Conservation (phyloP, 371 early-diverging fungal species). For the Choanephora cucurbitarum region DNA sequence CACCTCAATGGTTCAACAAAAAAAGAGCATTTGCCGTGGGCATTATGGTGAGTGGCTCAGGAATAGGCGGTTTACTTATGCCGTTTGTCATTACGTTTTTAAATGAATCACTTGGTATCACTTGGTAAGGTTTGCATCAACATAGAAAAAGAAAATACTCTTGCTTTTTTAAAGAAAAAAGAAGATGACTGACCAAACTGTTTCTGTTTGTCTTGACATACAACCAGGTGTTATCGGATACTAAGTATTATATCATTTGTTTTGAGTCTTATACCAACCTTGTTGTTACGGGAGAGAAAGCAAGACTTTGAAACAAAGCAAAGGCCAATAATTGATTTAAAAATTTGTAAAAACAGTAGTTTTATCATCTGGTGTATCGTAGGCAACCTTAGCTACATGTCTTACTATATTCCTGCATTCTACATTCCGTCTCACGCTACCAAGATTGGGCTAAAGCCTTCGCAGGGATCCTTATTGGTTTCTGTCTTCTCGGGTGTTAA, state of each 20-base stretch:
- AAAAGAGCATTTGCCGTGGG: constrained; percentile 77
- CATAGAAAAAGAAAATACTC: too few species aligned
- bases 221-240: constrained; percentile 58
- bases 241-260: constrained; percentile 52
- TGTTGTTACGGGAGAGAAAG: constrained; percentile 39
- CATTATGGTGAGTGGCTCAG: constrained; percentile 75
- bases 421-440: constrained; percentile 44
- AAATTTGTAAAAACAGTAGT: constrained; percentile 20
- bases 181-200: too few species aligned
- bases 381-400: constrained; percentile 35
- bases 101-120: constrained; percentile 56
- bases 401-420: constrained; percentile 43
- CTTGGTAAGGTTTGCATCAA: constrained; percentile 41
- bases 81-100: constrained; percentile 65
- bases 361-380: constrained; percentile 37
- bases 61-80: constrained; percentile 77
- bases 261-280: constrained; percentile 32
- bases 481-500: constrained; percentile 37
- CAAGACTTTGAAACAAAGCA: constrained; percentile 14
- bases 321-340: constrained; percentile 15
- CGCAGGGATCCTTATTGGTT: constrained; percentile 37
- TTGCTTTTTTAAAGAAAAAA: too few species aligned
- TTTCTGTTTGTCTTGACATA: too few species aligned
- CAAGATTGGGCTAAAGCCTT: constrained; percentile 27
- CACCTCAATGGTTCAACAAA: constrained; percentile 77